These are phyloP conservation scores for Salix arbutifolia DNA, from an alignment of 345 rosid species.

Conservation along the genomic window DNA sequence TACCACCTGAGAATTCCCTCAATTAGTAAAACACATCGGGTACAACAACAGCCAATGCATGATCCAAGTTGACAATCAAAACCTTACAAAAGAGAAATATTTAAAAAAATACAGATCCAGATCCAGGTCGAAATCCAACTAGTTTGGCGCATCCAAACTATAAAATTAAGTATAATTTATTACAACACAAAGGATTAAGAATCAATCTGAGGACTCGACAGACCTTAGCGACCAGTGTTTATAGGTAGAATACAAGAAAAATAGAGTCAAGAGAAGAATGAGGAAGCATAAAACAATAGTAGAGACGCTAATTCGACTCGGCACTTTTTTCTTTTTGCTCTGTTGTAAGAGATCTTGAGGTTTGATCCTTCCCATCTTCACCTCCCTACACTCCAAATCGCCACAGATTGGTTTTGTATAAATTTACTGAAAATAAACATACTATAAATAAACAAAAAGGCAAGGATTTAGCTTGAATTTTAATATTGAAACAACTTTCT, in stretches of 20 bases:
- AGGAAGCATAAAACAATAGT: conserved; percentile 41
- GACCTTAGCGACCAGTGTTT: conserved; percentile 59
- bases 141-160: background rate
- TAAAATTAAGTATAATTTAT: background rate
- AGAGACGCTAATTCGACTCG: conserved; percentile 49
- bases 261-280: conserved; percentile 40
- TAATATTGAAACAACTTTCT: background rate
- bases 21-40: background rate
- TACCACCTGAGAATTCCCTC: background rate
- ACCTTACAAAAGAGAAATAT: background rate
- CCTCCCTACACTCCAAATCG: background rate
- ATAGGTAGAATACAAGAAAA: conserved; percentile 56
- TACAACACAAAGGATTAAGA: background rate
- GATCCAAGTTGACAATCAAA: background rate
- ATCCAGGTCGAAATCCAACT: background rate
- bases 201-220: background rate
- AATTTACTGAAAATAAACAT: background rate
- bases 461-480: background rate
- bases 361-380: conserved; percentile 65
- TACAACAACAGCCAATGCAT: background rate
- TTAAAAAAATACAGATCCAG: background rate
- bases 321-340: conserved; percentile 77
- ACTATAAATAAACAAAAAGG: too few species aligned
- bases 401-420: background rate
- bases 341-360: conserved; percentile 69